These are phyloP conservation scores for Leucocoprinus sp. DNA, from an alignment of 768 basidiomycete genomes.

Conservation along the genomic window DNA sequence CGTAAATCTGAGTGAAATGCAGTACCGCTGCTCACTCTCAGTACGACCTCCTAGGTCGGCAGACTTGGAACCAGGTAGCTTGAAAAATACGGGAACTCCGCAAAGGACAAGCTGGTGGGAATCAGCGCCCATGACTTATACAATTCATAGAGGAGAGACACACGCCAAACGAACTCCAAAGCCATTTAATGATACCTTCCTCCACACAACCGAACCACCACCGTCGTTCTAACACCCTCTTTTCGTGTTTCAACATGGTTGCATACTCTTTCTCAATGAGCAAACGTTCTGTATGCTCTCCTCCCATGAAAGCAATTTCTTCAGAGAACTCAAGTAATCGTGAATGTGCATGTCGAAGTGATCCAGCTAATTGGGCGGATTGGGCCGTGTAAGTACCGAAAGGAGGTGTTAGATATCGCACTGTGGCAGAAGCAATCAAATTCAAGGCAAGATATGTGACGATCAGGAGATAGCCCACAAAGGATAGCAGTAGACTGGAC, in stretches of 20 bases:
- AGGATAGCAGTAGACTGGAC: constrained; percentile 81
- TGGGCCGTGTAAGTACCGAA: constrained; percentile 88
- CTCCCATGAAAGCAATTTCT: constrained; percentile 83
- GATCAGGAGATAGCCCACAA: constrained; percentile 38
- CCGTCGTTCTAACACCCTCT: constrained; percentile 64
- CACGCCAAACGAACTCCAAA: constrained; percentile 94
- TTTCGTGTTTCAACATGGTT: constrained; percentile 77
- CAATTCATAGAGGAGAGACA: constrained; percentile 18
- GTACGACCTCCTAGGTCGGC: constrained; percentile 81
- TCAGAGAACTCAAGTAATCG: constrained; percentile 84
- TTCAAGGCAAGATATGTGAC: neutral
- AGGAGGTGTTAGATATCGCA: constrained; percentile 82
- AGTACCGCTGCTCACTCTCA: constrained; percentile 50
- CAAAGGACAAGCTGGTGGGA: constrained; percentile 64
- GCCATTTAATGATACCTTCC: constrained; percentile 93
- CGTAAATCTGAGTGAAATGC: neutral
- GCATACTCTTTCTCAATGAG: constrained; percentile 86
- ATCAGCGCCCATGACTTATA: neutral
- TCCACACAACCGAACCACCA: constrained; percentile 92
- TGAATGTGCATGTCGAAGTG: constrained; percentile 87
- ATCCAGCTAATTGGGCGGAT: constrained; percentile 82
- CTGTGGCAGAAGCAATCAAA: constrained; percentile 30
- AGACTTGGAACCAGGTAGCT: constrained; percentile 58
- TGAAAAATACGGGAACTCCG: constrained; percentile 90
- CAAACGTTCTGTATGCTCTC: constrained; percentile 86